Percentiles rank a stretch among this genome's conserved stretches.
Evolutionary conservation across 2,329 filamentous ascomycete genomes (phyloP).

Genomic region (Bipolaris oryzae): DNA sequence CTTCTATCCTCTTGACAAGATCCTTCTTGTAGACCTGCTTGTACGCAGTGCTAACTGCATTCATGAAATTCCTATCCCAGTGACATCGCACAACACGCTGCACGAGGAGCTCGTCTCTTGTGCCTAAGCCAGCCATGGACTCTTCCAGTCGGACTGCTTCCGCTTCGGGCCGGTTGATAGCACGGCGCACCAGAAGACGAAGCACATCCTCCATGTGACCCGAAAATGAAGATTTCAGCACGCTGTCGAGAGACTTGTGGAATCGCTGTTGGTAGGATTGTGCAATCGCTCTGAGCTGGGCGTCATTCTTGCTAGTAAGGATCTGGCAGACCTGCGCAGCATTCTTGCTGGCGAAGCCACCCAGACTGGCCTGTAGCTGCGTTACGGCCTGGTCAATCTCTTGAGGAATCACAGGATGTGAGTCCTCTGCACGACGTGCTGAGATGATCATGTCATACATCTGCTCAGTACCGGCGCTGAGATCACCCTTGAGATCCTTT

Average conservation of each 20-base stretch:
- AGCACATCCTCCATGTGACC: conserved; percentile 92
- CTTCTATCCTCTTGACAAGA: conserved; percentile 71
- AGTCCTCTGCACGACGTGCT: conserved; percentile 78
- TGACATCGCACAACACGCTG: conserved; percentile 79
- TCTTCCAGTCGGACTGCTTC: conserved; percentile 84
- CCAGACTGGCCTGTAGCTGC: conserved; percentile 74
- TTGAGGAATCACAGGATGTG: conserved; percentile 72
- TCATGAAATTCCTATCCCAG: conserved; percentile 78
- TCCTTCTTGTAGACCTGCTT: conserved; percentile 71
- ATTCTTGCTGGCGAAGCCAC: conserved; percentile 71
- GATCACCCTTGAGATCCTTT: conserved; percentile 73
- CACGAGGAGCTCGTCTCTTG: conserved; percentile 81
- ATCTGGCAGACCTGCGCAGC: conserved; percentile 80
- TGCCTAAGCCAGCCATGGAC: conserved; percentile 84
- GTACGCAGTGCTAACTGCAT: conserved; percentile 80
- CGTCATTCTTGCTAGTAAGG: conserved; percentile 75
- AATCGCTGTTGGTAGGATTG: conserved; percentile 77
- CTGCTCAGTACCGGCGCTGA: conserved; percentile 83
- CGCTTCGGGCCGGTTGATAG: conserved; percentile 79
- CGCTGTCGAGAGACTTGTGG: conserved; percentile 70
- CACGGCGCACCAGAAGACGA: conserved; percentile 76
- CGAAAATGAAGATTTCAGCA: conserved; percentile 81
- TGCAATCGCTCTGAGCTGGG: conserved; percentile 81
- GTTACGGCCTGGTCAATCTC: conserved; percentile 77
- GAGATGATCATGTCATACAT: conserved; percentile 84